Evolutionary conservation across 2,329 filamentous ascomycete species (phyloP).

Genomic region (Fusarium buharicum): DNA sequence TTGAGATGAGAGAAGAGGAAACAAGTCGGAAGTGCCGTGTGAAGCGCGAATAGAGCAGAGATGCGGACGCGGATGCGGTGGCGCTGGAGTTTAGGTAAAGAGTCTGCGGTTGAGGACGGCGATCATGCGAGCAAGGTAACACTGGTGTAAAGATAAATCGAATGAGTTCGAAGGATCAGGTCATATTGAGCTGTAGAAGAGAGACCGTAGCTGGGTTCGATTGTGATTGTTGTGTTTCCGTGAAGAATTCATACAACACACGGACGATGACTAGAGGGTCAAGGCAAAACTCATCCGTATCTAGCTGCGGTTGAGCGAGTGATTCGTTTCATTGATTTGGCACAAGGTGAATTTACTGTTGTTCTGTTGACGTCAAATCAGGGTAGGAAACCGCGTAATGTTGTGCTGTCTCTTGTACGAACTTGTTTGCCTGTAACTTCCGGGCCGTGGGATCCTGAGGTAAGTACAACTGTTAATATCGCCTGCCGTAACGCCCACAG

Average conservation of each 20-base stretch:
- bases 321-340: not conserved
- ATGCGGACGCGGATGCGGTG: not conserved
- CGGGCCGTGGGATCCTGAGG: not conserved
- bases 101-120: constrained; percentile 6
- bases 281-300: not conserved
- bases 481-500: not conserved
- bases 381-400: constrained; percentile 1
- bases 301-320: not conserved
- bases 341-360: not conserved
- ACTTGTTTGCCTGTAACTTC: constrained; percentile 18
- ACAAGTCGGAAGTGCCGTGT: not conserved
- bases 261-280: not conserved
- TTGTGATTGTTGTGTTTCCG: not conserved
- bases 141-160: constrained; percentile 25
- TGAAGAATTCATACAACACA: not conserved
- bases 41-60: not conserved
- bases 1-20: constrained; percentile 7
- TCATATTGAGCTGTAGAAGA: not conserved
- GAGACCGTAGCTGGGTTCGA: not conserved
- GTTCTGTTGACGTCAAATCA: not conserved
- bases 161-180: constrained; percentile 2
- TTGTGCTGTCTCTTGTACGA: constrained; percentile 15
- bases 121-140: constrained; percentile 29
- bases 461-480: constrained; percentile 10
- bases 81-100: not conserved